These are phyloP conservation scores for Lotmaria passim DNA, from an alignment of 208 protist genomes.

Conservation along the genomic window DNA sequence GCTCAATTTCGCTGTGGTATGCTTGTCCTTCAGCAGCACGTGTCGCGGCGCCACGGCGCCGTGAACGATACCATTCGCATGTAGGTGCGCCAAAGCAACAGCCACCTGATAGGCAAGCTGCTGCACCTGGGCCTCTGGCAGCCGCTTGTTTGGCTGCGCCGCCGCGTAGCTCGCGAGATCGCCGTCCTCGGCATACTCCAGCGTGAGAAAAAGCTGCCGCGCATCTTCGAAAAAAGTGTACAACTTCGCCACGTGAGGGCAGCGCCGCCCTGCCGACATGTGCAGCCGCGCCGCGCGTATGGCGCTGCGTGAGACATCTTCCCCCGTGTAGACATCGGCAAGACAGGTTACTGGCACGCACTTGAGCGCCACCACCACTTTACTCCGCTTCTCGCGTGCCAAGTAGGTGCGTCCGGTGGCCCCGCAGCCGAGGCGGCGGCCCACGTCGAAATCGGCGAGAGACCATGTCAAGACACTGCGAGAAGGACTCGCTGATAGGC, in stretches of 20 bases:
- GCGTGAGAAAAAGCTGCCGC: constrained; percentile 94
- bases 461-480: constrained; percentile 29
- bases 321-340: background rate
- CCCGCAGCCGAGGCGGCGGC: constrained; percentile 46
- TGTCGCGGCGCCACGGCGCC: constrained; percentile 83
- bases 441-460: constrained; percentile 60
- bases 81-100: constrained; percentile 53
- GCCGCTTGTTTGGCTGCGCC: constrained; percentile 1
- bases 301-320: constrained; percentile 35
- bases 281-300: constrained; percentile 97
- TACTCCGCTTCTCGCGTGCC: constrained; percentile 47
- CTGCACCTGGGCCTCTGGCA: constrained; percentile 40
- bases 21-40: constrained; percentile 51
- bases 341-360: constrained; percentile 8
- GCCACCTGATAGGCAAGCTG: constrained; percentile 42
- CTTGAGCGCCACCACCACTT: constrained; percentile 63
- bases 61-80: constrained; percentile 74
- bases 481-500: background rate
- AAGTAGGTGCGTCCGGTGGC: constrained; percentile 53
- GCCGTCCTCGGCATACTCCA: constrained; percentile 96
- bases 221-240: constrained; percentile 98
- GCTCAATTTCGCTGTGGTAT: constrained; percentile 89
- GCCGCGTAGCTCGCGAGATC: constrained; percentile 65
- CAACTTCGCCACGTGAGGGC: constrained; percentile 95
- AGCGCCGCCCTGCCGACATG: constrained; percentile 74